Evolutionary conservation across 768 basidiomycete genomes (phyloP).

Genomic region (Kondoa subrosea): DNA sequence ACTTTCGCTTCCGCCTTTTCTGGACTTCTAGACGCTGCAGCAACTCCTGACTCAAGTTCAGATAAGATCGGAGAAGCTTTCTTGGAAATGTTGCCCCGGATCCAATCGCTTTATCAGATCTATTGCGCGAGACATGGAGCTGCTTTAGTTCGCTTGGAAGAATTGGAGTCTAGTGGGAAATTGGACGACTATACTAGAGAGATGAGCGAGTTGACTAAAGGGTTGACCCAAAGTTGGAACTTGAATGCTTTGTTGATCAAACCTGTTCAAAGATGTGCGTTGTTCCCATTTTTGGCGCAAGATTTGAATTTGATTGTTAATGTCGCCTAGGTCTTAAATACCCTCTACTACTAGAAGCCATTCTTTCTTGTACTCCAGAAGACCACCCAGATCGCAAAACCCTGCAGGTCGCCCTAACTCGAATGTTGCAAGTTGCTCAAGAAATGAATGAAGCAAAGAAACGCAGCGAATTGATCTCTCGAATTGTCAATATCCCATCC

Average conservation of each 20-base stretch:
- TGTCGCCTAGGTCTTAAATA: constrained; percentile 61
- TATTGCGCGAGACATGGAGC: constrained; percentile 30
- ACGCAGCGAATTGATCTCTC: constrained; percentile 21
- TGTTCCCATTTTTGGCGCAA: background rate
- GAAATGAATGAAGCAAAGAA: constrained; percentile 29
- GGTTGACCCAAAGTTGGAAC: constrained; percentile 68
- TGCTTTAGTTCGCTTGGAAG: constrained; percentile 51
- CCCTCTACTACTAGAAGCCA: constrained; percentile 62
- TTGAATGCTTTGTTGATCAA: constrained; percentile 94
- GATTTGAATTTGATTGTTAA: background rate
- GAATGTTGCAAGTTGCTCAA: constrained; percentile 26
- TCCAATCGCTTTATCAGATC: constrained; percentile 24
- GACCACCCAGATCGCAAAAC: constrained; percentile 21
- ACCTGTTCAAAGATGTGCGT: constrained; percentile 64
- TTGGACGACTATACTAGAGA: constrained; percentile 51
- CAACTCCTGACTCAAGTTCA: background rate
- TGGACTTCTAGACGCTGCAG: constrained; percentile 16
- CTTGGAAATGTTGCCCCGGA: constrained; percentile 24
- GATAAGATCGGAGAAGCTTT: constrained; percentile 25
- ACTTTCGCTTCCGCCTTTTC: constrained; percentile 22
- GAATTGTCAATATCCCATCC: constrained; percentile 18
- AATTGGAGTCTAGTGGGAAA: constrained; percentile 34
- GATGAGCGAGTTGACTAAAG: constrained; percentile 24
- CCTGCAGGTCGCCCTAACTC: constrained; percentile 21
- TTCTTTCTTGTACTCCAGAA: constrained; percentile 23